phyloP scores from a whole-genome alignment of 2,329 filamentous ascomycete genomes.

The Chaetoscypha palmicola region DNA sequence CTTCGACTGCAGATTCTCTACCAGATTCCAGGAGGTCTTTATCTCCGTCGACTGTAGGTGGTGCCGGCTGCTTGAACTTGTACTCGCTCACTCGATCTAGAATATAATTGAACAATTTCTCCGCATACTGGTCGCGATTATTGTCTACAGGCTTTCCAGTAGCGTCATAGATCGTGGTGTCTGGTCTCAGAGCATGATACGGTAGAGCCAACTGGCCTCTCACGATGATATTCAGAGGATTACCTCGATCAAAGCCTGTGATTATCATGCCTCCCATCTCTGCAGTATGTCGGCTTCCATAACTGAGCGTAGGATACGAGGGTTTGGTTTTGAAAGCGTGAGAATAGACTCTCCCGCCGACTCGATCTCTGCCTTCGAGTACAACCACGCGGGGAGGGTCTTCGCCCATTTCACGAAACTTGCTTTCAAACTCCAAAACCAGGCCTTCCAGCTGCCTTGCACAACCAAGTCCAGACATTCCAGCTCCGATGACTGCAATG shows the following conservation, averaged over 20 bases:
- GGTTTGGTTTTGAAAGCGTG: constrained; percentile 54
- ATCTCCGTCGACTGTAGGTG: constrained; percentile 73
- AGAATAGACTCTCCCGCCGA: constrained; percentile 92
- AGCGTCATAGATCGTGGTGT: constrained; percentile 83
- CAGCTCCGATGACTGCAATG: constrained; percentile 82
- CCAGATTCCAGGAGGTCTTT: constrained; percentile 74
- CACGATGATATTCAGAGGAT: constrained; percentile 85
- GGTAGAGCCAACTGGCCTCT: constrained; percentile 82
- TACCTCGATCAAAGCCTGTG: constrained; percentile 91
- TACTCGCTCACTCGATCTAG: constrained; percentile 86
- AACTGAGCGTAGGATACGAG: constrained; percentile 47
- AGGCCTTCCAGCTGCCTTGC: constrained; percentile 86
- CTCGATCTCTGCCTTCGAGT: constrained; percentile 76
- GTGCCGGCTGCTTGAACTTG: constrained; percentile 67
- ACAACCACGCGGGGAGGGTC: constrained; percentile 68
- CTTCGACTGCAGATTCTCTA: constrained; percentile 66
- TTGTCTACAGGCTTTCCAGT: constrained; percentile 73
- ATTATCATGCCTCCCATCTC: constrained; percentile 99
- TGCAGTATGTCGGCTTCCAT: constrained; percentile 65
- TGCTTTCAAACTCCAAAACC: constrained; percentile 69
- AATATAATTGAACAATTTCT: constrained; percentile 91
- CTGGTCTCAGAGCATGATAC: constrained; percentile 73
- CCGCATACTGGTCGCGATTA: constrained; percentile 71
- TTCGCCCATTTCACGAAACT: constrained; percentile 58
- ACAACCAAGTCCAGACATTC: constrained; percentile 88